phyloP scores from a whole-genome alignment of 768 basidiomycete genomes.

The Cystobasidium onofrii region DNA sequence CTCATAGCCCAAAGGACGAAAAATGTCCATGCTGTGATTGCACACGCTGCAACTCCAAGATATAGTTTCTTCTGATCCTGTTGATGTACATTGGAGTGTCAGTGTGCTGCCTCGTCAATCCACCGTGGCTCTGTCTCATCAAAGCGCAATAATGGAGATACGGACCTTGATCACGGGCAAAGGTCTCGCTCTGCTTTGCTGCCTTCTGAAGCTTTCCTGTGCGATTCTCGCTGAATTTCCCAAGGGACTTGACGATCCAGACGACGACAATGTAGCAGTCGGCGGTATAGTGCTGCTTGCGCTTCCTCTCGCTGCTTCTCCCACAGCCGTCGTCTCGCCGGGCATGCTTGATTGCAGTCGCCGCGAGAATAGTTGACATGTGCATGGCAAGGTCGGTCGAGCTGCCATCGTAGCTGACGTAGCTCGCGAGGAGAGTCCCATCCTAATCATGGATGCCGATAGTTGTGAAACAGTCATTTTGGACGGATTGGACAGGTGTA shows the following conservation, averaged over 20 bases:
- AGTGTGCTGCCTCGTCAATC: too few species aligned
- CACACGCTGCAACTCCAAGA: conserved; percentile 13
- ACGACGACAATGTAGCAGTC: conserved; percentile 1
- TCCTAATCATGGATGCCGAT: background rate
- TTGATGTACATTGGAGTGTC: background rate
- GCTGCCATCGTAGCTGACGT: background rate
- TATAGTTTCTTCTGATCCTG: conserved; percentile 25
- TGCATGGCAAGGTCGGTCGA: background rate
- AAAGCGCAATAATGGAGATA: background rate
- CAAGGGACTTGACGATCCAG: background rate
- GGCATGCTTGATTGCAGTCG: background rate
- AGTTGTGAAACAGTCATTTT: background rate
- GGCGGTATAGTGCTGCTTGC: background rate
- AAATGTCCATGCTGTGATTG: conserved; percentile 20
- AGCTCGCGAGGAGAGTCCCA: background rate
- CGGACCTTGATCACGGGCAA: conserved; percentile 29
- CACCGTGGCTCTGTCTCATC: too few species aligned
- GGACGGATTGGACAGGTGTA: background rate
- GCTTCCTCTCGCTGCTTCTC: background rate
- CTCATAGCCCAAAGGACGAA: conserved; percentile 30
- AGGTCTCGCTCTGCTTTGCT: background rate
- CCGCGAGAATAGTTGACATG: background rate
- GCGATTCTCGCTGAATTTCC: background rate
- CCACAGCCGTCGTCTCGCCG: background rate
- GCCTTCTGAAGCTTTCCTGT: background rate